phyloP scores from a whole-genome alignment of 169 alveolate species.

The Theileria sp. region DNA sequence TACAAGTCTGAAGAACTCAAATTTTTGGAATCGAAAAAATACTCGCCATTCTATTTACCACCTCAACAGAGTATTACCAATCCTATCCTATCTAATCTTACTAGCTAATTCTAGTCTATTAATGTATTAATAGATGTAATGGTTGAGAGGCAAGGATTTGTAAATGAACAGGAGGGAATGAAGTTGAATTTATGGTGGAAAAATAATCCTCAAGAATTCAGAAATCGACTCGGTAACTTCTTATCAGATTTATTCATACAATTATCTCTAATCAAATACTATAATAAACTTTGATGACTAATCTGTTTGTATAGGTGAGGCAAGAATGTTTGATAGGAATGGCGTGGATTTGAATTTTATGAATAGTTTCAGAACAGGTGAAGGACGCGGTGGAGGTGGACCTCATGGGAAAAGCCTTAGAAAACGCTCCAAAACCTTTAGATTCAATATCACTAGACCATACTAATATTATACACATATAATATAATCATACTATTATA shows the following conservation, averaged over 20 bases:
- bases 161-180: constrained; percentile 32
- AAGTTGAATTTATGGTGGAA: constrained; percentile 71
- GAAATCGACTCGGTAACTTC: constrained; percentile 38
- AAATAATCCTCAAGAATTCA: constrained; percentile 52
- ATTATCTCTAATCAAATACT: constrained; percentile 9
- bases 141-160: constrained; percentile 47
- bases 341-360: constrained; percentile 75
- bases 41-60: constrained; percentile 77
- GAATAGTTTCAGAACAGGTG: constrained; percentile 77
- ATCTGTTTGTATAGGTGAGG: constrained; percentile 42
- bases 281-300: neutral
- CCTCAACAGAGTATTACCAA: constrained; percentile 33
- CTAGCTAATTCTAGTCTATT: neutral
- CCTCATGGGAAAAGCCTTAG: constrained; percentile 79
- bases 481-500: too few relatives aligned
- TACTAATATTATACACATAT: constrained; percentile 33
- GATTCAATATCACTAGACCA: constrained; percentile 71
- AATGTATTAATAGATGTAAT: constrained; percentile 27
- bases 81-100: too few relatives aligned
- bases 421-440: constrained; percentile 79
- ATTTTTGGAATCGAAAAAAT: constrained; percentile 52
- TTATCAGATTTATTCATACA: constrained; percentile 10
- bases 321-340: constrained; percentile 71
- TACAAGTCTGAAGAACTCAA: constrained; percentile 50
- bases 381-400: constrained; percentile 84